Base-by-base conservation (phyloP, 164 flowering plant species). In the Macadamia integrifolia region DNA sequence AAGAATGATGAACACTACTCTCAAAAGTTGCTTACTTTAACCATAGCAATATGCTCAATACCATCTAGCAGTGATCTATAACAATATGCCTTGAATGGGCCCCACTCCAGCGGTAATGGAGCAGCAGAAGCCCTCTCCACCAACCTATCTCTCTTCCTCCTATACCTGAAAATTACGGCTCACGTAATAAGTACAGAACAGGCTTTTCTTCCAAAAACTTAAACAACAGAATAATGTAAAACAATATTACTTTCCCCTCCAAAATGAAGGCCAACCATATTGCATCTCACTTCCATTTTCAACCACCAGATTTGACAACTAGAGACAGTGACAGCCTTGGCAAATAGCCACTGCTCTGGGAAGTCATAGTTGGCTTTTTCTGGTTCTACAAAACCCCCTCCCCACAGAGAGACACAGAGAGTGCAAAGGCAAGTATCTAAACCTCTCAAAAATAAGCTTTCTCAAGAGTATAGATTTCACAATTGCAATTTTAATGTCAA, bases 21-120 rank as follows among this genome's bases (percentile, higher is more conserved):
- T 11, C 29, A 40, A 12, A 23, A 31, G 3, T 66, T 6, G 56
- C 86, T 78, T 76, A 95, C 99, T 83, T 92, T 90, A 48, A 95
- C 99, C 97, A 95, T 90, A 18, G 98, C 99, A 74, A 95, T 88
- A 72, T 95, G 99, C 79, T 94, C 99, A 35, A 89, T 95, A 56
- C 97, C 97, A 80, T 95, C 98, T 60, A 95, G 62, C 53, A 84
- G 66, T 4, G 99, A 92, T 46, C 72, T 77, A 64, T 87, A 95
- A 71, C 98, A 95, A 69, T 89, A 85, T 9, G 99, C 86, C 35
- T 79, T 81, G 74, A 95, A 92, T 44, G 91, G 91, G 0, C 99
- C 99, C 98, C 98, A 95, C 81, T 62, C 86, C 61, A 98, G 92
- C 10, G 98, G 99, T 69, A 95, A 79, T 23, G 83, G 80, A 23